A percentile compares a stretch with the other conserved stretches of the same genome.
These are phyloP conservation scores for Dittrichia graveolens DNA, from an alignment of 129 eudicot genomes.

Conservation along the genomic window DNA sequence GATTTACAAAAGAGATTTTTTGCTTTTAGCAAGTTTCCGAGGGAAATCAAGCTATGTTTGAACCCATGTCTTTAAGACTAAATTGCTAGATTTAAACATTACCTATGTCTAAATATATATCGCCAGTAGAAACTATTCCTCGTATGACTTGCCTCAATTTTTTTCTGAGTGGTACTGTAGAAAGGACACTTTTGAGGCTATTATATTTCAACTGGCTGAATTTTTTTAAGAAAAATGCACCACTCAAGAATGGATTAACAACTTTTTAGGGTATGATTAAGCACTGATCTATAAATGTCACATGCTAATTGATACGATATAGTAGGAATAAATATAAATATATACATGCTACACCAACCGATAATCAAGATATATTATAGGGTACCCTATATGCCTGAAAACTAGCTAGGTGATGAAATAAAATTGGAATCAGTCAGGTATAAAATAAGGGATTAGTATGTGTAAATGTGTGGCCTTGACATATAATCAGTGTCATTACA, in stretches of 20 bases:
- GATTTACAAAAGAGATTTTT: no score
- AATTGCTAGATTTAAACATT: not conserved
- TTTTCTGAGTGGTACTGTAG: not conserved
- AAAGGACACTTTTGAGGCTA: constrained; percentile 11
- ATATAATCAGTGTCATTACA: constrained; percentile 31
- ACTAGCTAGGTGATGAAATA: not conserved
- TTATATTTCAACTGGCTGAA: constrained; percentile 10
- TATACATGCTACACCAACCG: constrained; percentile 9
- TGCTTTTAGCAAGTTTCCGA: no score
- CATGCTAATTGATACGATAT: not conserved
- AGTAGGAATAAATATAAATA: no score
- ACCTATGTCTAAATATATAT: not conserved
- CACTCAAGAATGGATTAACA: constrained; percentile 9
- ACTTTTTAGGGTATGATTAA: constrained; percentile 17
- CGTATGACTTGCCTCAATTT: no score
- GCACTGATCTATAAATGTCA: constrained; percentile 15
- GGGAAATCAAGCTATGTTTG: no score
- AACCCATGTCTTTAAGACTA: not conserved
- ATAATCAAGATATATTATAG: constrained; percentile 15
- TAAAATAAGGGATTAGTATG: constrained; percentile 23
- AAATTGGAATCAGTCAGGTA: constrained; percentile 14
- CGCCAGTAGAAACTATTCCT: not conserved
- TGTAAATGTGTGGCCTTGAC: constrained; percentile 34
- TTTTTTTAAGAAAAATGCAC: constrained; percentile 16
- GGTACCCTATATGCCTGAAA: constrained; percentile 14